Evolutionary conservation across 257 asterid genomes (phyloP).

Genomic region (Solanum chmielewskii): DNA sequence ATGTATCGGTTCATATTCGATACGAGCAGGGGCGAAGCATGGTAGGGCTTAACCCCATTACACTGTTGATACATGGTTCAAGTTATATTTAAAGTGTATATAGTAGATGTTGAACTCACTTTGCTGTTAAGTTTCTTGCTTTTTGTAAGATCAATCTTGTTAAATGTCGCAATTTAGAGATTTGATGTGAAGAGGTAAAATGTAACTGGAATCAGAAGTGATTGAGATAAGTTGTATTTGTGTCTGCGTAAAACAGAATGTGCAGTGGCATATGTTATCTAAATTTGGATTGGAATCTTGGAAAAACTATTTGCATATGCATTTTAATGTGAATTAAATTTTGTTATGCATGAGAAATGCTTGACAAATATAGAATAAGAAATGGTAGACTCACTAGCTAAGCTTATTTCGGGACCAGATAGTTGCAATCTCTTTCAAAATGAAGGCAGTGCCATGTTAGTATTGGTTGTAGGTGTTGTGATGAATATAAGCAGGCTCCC

Average conservation of each 20-base stretch:
- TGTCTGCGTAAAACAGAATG: neutral
- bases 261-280: neutral
- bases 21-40: neutral
- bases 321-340: neutral
- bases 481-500: neutral
- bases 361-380: neutral
- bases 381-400: neutral
- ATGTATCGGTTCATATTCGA: neutral
- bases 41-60: neutral
- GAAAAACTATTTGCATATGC: neutral
- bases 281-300: neutral
- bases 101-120: neutral
- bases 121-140: neutral
- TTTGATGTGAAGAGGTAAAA: neutral
- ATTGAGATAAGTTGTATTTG: neutral
- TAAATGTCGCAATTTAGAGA: neutral
- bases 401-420: neutral
- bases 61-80: neutral
- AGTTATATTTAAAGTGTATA: neutral
- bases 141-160: neutral
- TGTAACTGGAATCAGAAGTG: neutral
- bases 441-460: neutral
- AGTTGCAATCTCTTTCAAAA: neutral
- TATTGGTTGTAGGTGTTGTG: neutral
- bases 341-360: neutral